Percentiles rank a stretch among this genome's conserved stretches.
Evolutionary conservation across 257 asterid genomes (phyloP).

Genomic region (Prunella vulgaris): DNA sequence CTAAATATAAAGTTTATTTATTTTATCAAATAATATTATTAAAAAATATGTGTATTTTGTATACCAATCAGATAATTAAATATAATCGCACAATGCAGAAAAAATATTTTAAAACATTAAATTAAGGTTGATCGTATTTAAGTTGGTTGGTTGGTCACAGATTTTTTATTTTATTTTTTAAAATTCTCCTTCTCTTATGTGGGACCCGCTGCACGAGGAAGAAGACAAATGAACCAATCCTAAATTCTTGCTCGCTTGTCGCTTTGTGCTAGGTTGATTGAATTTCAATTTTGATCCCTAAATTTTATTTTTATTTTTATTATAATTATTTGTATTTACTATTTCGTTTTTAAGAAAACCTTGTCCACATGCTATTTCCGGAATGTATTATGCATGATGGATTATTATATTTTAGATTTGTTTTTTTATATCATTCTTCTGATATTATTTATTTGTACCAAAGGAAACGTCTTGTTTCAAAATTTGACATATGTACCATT

Average conservation of each 20-base stretch:
- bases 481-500: not conserved
- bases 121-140: not conserved
- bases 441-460: not conserved
- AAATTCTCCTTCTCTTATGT: not conserved
- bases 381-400: not conserved
- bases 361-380: slow-evolving; percentile 23
- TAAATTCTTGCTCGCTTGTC: slow-evolving; percentile 20
- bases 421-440: not conserved
- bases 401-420: not conserved
- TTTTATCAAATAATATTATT: too few relatives aligned
- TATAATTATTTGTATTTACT: not conserved
- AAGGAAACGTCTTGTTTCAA: not conserved
- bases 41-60: too few relatives aligned
- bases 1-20: too few relatives aligned
- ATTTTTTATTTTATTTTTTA: not conserved
- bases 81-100: too few relatives aligned
- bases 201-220: slow-evolving; percentile 20
- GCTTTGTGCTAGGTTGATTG: slow-evolving; percentile 34
- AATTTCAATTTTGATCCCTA: slow-evolving; percentile 11
- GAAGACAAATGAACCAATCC: slow-evolving; percentile 20
- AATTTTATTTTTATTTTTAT: not conserved
- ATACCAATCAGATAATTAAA: too few relatives aligned
- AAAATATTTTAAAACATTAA: not conserved
- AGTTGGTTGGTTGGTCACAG: slow-evolving; percentile 18
- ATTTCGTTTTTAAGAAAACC: not conserved